Base-by-base conservation (phyloP, 306 rosid species). In the Glycine soja region DNA sequence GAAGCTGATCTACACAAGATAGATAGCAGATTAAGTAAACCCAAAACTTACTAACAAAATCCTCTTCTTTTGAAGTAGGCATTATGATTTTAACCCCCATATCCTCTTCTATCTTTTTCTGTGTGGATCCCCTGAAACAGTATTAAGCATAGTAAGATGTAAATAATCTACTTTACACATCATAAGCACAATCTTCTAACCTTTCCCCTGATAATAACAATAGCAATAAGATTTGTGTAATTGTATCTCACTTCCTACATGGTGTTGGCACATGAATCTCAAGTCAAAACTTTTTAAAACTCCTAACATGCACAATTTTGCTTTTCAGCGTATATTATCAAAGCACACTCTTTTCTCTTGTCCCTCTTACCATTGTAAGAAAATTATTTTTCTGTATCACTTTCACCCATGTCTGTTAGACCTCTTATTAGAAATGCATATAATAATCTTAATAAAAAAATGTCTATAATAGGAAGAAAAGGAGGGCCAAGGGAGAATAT, bases 41-140 rank as follows among this genome's bases (percentile, higher is more conserved):
- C 53, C 57, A 54, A 80, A 72, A 89, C 97, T 91, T 88, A 95
- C 97, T 81, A 58, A 93, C 65, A 45, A 76, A 89, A 54, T 91
- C 97, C 43, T 89, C 97, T 76, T 80, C 83, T 81, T 76, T 81
- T 75, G 95, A 93, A 48, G 87, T 72, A 47, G 99, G 97, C 81
- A 93, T 57, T 75, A 80, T 72, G 84, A 95, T 90, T 80, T 88
- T 89, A 74, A 95, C 97, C 76, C 92, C 90, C 84, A 78, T 83
- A 83, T 90, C 94, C 50, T 89, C 91, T 88, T 95, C 98, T 80
- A 95, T 88, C 84, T 19, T 84, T 79, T 85, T 88, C 78, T 89
- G 97, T 0, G 91, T 91, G 72, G 83, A 88, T 81, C 95, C 97
- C 84, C 97, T 95, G 92, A 79, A 82, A 65, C 36, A 77, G 10